Evolutionary conservation across 176 grass and related monocot species (phyloP).

Genomic region (Panicum miliaceum): DNA sequence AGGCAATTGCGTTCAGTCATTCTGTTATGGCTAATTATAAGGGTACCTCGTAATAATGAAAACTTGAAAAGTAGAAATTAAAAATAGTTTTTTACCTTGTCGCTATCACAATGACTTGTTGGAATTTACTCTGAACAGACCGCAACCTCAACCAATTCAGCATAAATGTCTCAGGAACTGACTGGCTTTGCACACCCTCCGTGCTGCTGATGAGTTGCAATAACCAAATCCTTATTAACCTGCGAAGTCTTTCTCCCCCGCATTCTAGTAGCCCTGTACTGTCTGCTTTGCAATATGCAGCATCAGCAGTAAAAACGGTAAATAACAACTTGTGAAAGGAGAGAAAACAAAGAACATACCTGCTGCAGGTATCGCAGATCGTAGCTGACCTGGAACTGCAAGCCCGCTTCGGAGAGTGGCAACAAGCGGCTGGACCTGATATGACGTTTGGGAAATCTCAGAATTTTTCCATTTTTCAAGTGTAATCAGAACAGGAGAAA

Average conservation of each 20-base stretch:
- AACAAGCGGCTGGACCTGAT: slow-evolving; percentile 78
- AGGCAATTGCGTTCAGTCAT: background rate
- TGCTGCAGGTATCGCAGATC: slow-evolving; percentile 8
- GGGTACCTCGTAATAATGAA: background rate
- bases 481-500: background rate
- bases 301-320: slow-evolving; percentile 5
- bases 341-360: slow-evolving; percentile 26
- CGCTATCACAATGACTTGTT: slow-evolving; percentile 83
- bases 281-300: slow-evolving; percentile 31
- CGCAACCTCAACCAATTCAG: slow-evolving; percentile 80
- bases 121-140: slow-evolving; percentile 76
- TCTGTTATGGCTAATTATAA: background rate
- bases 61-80: background rate
- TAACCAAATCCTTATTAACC: slow-evolving; percentile 68
- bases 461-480: background rate
- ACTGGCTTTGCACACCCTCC: slow-evolving; percentile 60
- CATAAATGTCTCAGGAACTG: slow-evolving; percentile 72
- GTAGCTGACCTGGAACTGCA: slow-evolving; percentile 47
- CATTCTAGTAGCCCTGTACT: slow-evolving; percentile 60
- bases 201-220: slow-evolving; percentile 65
- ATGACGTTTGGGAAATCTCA: slow-evolving; percentile 1
- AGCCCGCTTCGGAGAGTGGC: slow-evolving; percentile 64
- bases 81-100: slow-evolving; percentile 58
- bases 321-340: background rate
- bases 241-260: slow-evolving; percentile 59